These are phyloP conservation scores for Leishmania lainsoni DNA, from an alignment of 208 protist genomes.

Conservation along the genomic window DNA sequence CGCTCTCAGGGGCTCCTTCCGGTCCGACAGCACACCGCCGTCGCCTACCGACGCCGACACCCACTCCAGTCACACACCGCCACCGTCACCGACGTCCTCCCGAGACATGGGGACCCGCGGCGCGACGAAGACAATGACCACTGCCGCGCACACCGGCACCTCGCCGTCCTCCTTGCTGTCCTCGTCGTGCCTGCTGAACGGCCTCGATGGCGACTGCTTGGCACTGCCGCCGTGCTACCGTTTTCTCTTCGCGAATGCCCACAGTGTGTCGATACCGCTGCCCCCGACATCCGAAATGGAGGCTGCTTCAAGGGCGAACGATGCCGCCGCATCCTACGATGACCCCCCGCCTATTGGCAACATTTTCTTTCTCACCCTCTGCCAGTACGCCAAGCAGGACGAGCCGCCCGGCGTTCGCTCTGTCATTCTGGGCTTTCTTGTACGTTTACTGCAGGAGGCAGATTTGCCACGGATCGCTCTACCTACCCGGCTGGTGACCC, in stretches of 20 bases:
- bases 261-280: background rate
- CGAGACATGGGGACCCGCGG: background rate
- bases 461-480: conserved; percentile 53
- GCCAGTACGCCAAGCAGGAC: conserved; percentile 79
- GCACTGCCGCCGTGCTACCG: conserved; percentile 61
- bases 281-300: background rate
- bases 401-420: conserved; percentile 49
- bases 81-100: background rate
- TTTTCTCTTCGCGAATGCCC: conserved; percentile 43
- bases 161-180: conserved; percentile 4
- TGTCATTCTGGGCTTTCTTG: conserved; percentile 66
- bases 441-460: conserved; percentile 46
- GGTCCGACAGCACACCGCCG: background rate
- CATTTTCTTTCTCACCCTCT: conserved; percentile 67
- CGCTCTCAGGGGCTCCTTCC: conserved; percentile 4
- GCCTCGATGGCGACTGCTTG: background rate
- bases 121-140: background rate
- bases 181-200: conserved; percentile 17
- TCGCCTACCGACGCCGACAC: conserved; percentile 1
- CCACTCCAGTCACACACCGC: background rate
- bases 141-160: background rate
- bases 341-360: conserved; percentile 46
- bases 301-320: background rate
- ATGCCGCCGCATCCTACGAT: background rate
- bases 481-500: conserved; percentile 28